Base-by-base conservation (phyloP, 139 green algal species). In the Yamagishiella unicocca region DNA sequence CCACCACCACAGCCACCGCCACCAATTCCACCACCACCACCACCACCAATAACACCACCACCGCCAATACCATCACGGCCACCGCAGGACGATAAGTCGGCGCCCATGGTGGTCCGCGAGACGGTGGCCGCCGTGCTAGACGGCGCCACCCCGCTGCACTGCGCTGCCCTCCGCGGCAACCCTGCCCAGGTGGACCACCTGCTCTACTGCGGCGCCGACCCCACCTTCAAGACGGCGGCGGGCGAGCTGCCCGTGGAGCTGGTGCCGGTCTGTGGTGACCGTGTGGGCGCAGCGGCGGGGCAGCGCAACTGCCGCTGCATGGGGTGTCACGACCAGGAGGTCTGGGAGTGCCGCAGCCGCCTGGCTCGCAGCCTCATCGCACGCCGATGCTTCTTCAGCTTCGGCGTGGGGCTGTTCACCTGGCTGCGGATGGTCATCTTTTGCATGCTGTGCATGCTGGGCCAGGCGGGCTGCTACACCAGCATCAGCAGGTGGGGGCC, bases 91-190 rank as follows among this genome's bases (percentile, higher is more conserved):
- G 84, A 89, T 40, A 82, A 89, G 37, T 67, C 61, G 8, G 55
- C 43, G 7, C 68, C 67, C 0, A 42, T 72, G 38, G 77, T 91
- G 33, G 90, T 78, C n/a, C 73, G 90, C 7, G 90, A 92, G 54
- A 76, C 67, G 7, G 89, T 94, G 25, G 91, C 89, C 24, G 95
- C 94, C 4, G 75, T 96, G 82, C 86, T 97, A 46, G 94, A 97
- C 38, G 94, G 94, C 0, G 92, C 92, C 5, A 96, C 93, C 5
- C 90, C 95, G 25, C 92, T 97, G 79, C 95, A 97, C 90, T 97
- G 94, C 87, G 95, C 95, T 19, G 94, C 95, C 0, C 61, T 97
- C 27, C 85, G 95, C 0, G 95, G 93, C 68, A 96, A 96, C 76
- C 95, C 95, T 2, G 90, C 91, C 0, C 89, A 93, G 85, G 91